Base-by-base conservation (phyloP, 495 filamentous ascomycete species). In the Penicillium lagena region DNA sequence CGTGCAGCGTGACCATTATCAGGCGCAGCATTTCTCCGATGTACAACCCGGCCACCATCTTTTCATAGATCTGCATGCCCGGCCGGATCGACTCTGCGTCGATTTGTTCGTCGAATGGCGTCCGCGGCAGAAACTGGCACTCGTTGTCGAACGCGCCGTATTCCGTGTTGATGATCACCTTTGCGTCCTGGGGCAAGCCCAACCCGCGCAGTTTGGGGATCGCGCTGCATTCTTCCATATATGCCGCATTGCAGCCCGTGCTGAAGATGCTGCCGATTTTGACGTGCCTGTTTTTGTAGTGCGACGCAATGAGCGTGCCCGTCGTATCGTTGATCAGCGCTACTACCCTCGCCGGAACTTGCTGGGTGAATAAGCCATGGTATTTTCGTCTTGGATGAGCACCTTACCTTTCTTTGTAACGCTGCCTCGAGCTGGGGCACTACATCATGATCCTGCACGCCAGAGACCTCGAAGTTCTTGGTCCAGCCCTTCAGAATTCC, bases 101-200 rank as follows among this genome's bases (percentile, higher is more conserved):
- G 31, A 76, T 59, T 12, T 58, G 56, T 1, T 42, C 37, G 43
- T 76, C 72, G 40, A 64, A 63, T 6, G 46, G 41, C 2, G 54
- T 60, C 39, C 52, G 15, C 5, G 90, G 91, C 8, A 96, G 77
- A 35, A 96, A 78, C 37, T 82, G 71, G 65, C 87, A 81, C 58
- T 94, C 86, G 62, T 94, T 95, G 65, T 97, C 91, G 62, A 96
- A 96, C 34, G 91, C 89, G 39, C 91, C 91, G 77, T 88, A 97
- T 67, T 96, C 91, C 64, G 91, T 96, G 71, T 97, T 97, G 70
- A 97, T 97, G 39, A 89, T 88, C 67, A 96, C 91, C 27, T 80
- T 85, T 46, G 81, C 79, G 34, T 86, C 78, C 1, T 85, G 76
- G n/a, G 86, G 83, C 10, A 96, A 77, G 17, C 87, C 87, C 67